Evolutionary conservation across 176 grass and related monocot species (phyloP).

Genomic region (Zizania latifolia): DNA sequence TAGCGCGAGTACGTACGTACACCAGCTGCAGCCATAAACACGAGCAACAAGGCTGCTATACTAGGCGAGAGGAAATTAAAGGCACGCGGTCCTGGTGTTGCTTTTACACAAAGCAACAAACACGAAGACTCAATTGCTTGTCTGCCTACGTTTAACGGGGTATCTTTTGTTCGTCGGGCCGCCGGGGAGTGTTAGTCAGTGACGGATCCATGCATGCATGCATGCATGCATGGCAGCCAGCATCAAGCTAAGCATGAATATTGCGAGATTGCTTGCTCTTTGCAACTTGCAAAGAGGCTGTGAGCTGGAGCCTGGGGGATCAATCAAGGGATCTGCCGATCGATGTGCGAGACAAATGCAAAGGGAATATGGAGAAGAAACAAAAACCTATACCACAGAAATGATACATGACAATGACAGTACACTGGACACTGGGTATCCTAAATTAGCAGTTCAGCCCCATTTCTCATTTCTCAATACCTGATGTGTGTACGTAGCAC

Average conservation of each 20-base stretch:
- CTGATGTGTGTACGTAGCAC: neutral
- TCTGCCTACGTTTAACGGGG: neutral
- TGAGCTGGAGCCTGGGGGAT: neutral
- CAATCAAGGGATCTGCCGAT: neutral
- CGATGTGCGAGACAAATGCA: neutral
- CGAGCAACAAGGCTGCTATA: neutral
- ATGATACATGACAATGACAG: neutral
- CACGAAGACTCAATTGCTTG: neutral
- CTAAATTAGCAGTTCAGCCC: neutral
- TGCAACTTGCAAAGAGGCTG: neutral
- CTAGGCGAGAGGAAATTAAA: neutral
- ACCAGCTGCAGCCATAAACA: constrained; percentile 12
- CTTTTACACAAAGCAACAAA: constrained; percentile 41
- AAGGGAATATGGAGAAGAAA: neutral
- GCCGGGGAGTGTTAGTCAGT: too few species aligned
- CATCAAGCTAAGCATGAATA: neutral
- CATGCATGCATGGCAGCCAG: neutral
- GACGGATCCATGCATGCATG: too few species aligned
- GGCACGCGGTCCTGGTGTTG: constrained; percentile 28
- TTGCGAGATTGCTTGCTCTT: neutral
- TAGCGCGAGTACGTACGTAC: constrained; percentile 4
- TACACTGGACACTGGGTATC: neutral
- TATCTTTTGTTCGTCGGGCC: neutral
- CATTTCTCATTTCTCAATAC: neutral
- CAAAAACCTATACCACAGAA: neutral